Base-by-base conservation (phyloP, 192 early-diverging fungal genomes). In the Diversispora eburnea region DNA sequence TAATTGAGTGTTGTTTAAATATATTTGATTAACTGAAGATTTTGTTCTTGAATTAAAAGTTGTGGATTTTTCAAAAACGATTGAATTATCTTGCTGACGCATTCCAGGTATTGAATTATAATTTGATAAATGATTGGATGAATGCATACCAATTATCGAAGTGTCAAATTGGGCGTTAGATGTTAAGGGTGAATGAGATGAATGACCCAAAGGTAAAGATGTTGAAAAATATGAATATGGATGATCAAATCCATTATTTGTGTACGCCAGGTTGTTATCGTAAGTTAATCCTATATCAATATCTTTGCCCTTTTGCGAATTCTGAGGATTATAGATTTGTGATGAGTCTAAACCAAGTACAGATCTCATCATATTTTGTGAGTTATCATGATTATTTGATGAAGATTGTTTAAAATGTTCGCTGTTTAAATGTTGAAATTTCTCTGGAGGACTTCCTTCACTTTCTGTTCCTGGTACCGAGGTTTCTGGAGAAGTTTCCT, bases 211-310 rank as follows among this genome's bases (percentile, higher is more conserved):
- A 61, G 33, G 20, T 33, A 33, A 33, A 15, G 25, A 22, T 5
- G 59, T 61, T 33, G 59, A 61, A 33, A 61, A 61, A 61, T 61
- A 61, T 61, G 59, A 61, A 61, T 61, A 33, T 15, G 22, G 12
- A 39, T 61, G 59, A 39, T 33, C 39, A 41, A 61, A 61, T 39
- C 39, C 51, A 54, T 33, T 33, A 33, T 10, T 17, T 54, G 51
- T 4, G 4, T 10, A 17, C 9, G 12, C 12, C n/a, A 12, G 51
- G 12, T 54, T 54, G n/a, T 54, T 17, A 10, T 54, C 51, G 12
- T 17, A 54, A 10, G 12, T 54, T 17, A 54, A 54, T 54, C 51
- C 51, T 13, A 17, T 17, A 54, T 54, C 51, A 7, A 17, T 10
- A 54, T 10, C 51, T 17, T 54, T 54, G 12, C 12, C 13, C n/a